These are phyloP conservation scores for Ophiocordyceps camponoti-floridani DNA, from an alignment of 2,329 filamentous ascomycete species.

Conservation along the genomic window DNA sequence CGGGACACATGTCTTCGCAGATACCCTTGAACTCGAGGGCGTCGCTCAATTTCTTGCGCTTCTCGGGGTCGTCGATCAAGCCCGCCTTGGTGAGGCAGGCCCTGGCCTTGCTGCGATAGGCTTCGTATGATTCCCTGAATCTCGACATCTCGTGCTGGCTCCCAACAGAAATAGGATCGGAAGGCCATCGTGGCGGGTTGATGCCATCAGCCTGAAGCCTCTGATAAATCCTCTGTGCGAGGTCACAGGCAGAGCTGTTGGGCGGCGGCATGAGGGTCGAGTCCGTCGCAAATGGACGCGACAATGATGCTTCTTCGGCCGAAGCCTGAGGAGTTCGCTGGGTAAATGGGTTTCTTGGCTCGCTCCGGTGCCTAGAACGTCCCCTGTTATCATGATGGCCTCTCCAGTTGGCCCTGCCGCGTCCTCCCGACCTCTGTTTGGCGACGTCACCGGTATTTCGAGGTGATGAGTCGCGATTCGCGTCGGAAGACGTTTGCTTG, in stretches of 20 bases:
- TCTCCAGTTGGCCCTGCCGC: constrained; percentile 9
- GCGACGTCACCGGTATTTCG: constrained; percentile 9
- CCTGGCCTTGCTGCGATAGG: constrained; percentile 38
- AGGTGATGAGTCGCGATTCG: constrained; percentile 2
- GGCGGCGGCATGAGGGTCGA: background rate
- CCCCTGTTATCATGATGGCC: constrained; percentile 1
- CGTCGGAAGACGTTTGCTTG: constrained; percentile 7
- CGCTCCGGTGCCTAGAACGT: constrained; percentile 2
- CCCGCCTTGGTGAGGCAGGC: constrained; percentile 38
- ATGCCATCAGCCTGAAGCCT: constrained; percentile 38
- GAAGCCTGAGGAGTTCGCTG: background rate
- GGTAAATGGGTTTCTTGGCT: constrained; percentile 1
- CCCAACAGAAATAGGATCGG: constrained; percentile 31
- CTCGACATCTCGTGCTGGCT: constrained; percentile 32
- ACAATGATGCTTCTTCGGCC: background rate
- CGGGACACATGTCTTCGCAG: constrained; percentile 52
- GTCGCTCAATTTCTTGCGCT: constrained; percentile 41
- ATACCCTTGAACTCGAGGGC: constrained; percentile 51
- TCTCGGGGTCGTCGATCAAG: constrained; percentile 46
- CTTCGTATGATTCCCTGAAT: constrained; percentile 36
- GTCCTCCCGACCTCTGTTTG: background rate
- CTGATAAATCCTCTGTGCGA: constrained; percentile 31
- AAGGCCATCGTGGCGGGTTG: constrained; percentile 34
- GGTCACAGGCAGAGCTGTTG: constrained; percentile 13
- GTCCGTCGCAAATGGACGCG: background rate